Evolutionary conservation across 2,329 filamentous ascomycete genomes (phyloP).

Genomic region (Apiospora hydei): DNA sequence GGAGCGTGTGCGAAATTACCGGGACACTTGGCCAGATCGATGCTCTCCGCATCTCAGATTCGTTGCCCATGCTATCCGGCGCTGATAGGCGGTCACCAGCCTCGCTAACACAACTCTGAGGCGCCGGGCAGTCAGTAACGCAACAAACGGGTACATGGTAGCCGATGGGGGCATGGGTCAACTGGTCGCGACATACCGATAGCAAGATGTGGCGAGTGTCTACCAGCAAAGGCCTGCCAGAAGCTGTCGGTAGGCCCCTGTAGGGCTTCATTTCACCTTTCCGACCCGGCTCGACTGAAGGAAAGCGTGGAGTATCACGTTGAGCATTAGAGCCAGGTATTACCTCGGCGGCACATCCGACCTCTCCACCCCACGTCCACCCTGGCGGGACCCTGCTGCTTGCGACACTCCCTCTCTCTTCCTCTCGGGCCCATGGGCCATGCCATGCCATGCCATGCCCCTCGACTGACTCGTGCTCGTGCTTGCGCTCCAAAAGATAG

Average conservation of each 20-base stretch:
- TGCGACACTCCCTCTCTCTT: neutral
- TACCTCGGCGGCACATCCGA: slow-evolving; percentile 17
- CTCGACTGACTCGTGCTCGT: slow-evolving; percentile 1
- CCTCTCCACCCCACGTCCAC: slow-evolving; percentile 13
- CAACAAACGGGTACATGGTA: neutral
- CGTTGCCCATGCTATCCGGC: neutral
- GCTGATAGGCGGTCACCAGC: neutral
- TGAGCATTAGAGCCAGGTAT: slow-evolving; percentile 5
- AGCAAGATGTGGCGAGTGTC: neutral
- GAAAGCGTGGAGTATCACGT: slow-evolving; percentile 1
- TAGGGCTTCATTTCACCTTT: neutral
- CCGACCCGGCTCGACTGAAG: neutral
- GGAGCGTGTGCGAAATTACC: slow-evolving; percentile 13
- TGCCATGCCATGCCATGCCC: neutral
- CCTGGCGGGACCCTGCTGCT: slow-evolving; percentile 10
- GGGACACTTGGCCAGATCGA: slow-evolving; percentile 18
- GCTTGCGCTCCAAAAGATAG: neutral
- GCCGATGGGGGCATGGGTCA: neutral
- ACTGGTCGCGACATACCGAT: neutral
- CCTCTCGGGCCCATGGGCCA: neutral
- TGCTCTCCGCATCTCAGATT: slow-evolving; percentile 17
- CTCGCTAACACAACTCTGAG: neutral
- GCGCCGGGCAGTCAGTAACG: neutral
- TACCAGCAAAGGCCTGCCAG: neutral
- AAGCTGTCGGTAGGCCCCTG: neutral